Base-by-base conservation (phyloP, 306 rosid species). In the Senna tora region DNA sequence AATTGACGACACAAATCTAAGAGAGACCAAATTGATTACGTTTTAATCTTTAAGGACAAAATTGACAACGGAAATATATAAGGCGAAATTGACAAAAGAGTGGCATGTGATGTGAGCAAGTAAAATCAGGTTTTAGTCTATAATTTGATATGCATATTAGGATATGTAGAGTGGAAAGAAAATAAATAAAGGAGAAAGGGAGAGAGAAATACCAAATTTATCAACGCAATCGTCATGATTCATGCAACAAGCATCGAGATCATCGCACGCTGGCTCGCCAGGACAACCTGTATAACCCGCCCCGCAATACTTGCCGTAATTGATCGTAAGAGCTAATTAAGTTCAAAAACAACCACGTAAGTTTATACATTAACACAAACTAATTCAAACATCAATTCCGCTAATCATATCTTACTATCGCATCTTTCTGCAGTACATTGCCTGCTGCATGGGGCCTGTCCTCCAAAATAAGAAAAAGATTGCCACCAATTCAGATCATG, bases 251-350 rank as follows among this genome's bases (percentile, higher is more conserved):
- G 91, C 93, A 74, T 92, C 98, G 20, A 88, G 80, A 77, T 82
- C 91, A 60, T 92, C 96, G 70, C 98, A 92, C 0, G 98, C 96
- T 47, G 84, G 64, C 86, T 92, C 90, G 21, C 95, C 96, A 0
- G 87, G 74, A 71, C 98, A 92, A 52, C 98, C 96, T 32, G 73
- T 77, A 84, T 94, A 85, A 63, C 96, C 96, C 12, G 82, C 87
- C 53, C 98, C 98, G 36, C 98, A 92, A 78, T 79, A 92, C 87
- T 90, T 93, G 25, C 98, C 98, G 66, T 93, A 93, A 34, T 77
- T 89, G 71, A 90, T 88, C 72, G 80, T 87, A 9, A 89, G 68
- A 13, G 81, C 97, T 91, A n/a, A n/a, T n/a, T n/a, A 75, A 63
- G 17, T 45, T 65, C 9, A 25, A 38, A 4, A 63, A 50, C 25